Evolutionary conservation across 1,284 basidiomycete species (phyloP), one percentile per base, ranked within the genome.

Genomic region (Cerioporus squamosus): DNA sequence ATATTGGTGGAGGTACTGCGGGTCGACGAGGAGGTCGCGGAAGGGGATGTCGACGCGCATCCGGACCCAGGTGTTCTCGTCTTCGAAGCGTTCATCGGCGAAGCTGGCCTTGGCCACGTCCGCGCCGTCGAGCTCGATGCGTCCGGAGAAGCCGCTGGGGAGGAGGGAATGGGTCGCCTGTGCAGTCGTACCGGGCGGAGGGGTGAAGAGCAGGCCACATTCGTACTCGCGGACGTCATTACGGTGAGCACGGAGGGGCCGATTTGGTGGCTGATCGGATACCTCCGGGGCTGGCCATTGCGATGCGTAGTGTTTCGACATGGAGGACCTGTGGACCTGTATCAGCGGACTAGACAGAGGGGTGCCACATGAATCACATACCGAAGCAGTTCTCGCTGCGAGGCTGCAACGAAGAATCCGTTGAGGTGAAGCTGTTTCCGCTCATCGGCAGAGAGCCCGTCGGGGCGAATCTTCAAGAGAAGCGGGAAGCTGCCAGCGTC

Each of bases 381-480:
- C 90, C 86, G 80, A 71, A 81, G 87, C 54, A 79, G 77, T 66
- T 93, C 91, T 36, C 75, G 72, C 62, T 93, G 91, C 45, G 81
- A 70, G 17, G 90, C 63, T 50, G 85, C 78, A 5, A 87, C 69
- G 4, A 75, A 71, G 64, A 92, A 82, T 9, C 79, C 79, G 31
- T 78, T 75, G 17, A 91, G 64, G 55, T 81, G 81, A 14, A 93
- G 69, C 42, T 77, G 77, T 61, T 78, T 73, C 66, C 82, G 79
- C 44, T 85, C 76, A 5, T 71, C 74, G 38, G 72, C 71, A 0
- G 77, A 68, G 52, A 90, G 67, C 46, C 77, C 79, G 55, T 81
- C 77, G 12, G 83, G 81, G n/a, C 86, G 81, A 44, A 93, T 65
- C 23, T 86, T 81, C 39, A 93, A 63, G 15, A 79, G 75, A 44